Base-by-base conservation (phyloP, 164 flowering plant species). In the Piper betle region DNA sequence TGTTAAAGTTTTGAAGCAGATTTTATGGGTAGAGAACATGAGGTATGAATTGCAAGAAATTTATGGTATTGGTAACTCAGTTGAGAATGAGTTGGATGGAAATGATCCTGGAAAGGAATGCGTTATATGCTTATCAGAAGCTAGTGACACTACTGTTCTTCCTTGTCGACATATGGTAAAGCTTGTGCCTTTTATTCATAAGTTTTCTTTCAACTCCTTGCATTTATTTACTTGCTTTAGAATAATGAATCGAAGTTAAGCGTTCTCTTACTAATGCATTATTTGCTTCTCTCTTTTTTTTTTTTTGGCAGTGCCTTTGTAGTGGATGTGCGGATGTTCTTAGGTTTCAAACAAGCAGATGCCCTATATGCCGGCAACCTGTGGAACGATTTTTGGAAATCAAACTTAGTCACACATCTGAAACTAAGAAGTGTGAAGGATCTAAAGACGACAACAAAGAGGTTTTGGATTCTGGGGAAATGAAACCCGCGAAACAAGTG, bases 151-250 rank as follows among this genome's bases (percentile, higher is more conserved):
- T 16, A 84, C 97, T 65, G 96, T 85, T 12, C 99, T 94, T 61
- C 99, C 99, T 17, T 94, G 99, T 67, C 82, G 99, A 48, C 99
- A 93, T 75, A 93, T 93, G 99, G 99, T 93, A 84, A 65, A n/a
- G n/a, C n/a, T n/a, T n/a, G n/a, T n/a, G n/a, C n/a, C n/a, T n/a
- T n/a, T n/a, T n/a, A n/a, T n/a, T n/a, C n/a, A n/a, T n/a, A n/a
- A n/a, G 12, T 10, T 43, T 6, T 43, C 12, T 43, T 43, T 6
- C 50, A n/a, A n/a, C n/a, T 43, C 10, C 12, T 3, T 43, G 50
- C 8, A 1, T 43, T 3, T 43, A 6, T 43, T 10, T 43, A 15
- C 9, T 4, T 41, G 43, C 55, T 15, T 12, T 18, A 5, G 15
- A 53, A 4, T 53, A 18, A 15, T 53, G 18, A 53, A n/a, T n/a